phyloP scores from a whole-genome alignment of 2,329 filamentous ascomycete genomes.

The Colletotrichum paranaense region DNA sequence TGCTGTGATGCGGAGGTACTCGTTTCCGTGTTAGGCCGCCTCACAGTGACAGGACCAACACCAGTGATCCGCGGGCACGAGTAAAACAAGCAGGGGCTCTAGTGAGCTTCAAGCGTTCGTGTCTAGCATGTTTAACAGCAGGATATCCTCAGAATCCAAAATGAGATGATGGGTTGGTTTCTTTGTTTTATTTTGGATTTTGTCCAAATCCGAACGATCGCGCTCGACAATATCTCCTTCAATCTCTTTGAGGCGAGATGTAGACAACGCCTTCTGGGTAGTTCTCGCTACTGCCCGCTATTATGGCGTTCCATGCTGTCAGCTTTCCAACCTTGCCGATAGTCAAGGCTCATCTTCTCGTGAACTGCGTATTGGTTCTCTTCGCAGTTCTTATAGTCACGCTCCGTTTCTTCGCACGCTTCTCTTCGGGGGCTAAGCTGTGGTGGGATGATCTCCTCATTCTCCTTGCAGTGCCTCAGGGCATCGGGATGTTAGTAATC shows the following conservation, averaged over 20 bases:
- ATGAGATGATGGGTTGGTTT: not conserved
- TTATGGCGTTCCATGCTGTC: constrained; percentile 8
- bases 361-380: constrained; percentile 39
- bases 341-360: constrained; percentile 41
- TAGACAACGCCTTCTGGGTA: not conserved
- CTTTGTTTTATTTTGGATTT: not conserved
- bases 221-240: not conserved
- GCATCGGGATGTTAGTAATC: constrained; percentile 43
- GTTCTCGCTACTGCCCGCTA: not conserved
- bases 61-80: not conserved
- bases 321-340: constrained; percentile 37
- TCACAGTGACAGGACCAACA: not conserved
- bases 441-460: constrained; percentile 52
- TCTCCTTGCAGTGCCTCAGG: constrained; percentile 45
- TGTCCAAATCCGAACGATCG: not conserved
- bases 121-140: not conserved
- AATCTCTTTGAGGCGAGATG: not conserved
- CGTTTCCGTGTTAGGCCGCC: not conserved
- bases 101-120: not conserved
- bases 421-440: constrained; percentile 40
- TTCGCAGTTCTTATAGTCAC: constrained; percentile 39
- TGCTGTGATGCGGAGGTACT: not conserved
- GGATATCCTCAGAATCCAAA: not conserved
- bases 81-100: not conserved
- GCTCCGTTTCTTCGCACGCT: constrained; percentile 41